Evolutionary conservation across 2,329 filamentous ascomycete genomes (phyloP), one percentile per base, ranked within the genome.

Genomic region (Diaporthe amygdali): DNA sequence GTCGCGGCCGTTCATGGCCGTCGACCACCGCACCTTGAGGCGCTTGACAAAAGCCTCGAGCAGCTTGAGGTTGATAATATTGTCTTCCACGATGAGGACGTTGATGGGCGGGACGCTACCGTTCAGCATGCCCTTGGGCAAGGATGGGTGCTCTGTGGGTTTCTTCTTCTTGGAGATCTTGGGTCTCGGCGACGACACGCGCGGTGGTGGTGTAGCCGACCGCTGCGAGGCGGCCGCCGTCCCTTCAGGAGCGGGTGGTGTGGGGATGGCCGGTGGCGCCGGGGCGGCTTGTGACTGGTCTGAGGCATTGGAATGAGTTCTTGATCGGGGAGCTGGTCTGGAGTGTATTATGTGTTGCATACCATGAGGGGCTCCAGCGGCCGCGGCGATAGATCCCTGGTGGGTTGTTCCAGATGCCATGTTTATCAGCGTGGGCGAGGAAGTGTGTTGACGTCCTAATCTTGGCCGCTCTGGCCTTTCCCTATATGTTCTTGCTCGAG

Each of bases 1-100:
- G 75, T 98, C 96, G 74, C 92, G 91, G 30, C 96, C 96, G 80
- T 98, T 97, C 88, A 97, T 94, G 46, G 96, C 96, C n/a, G 94
- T 97, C 81, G 96, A 93, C 95, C 96, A 98, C 41, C 96, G 90
- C 8, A 99, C 96, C 79, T 97, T 98, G 63, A 99, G 87, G 61
- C 95, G 89, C 83, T 98, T 97, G 87, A 98, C 96, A 78, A 99
- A 97, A 1, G 95, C 95, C 79, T 98, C 96, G 44, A 99, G 86
- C 12, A 99, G 90, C 78, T 94, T 94, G 75, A 98, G 85, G 79
- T 98, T 99, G 87, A 99, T 98, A 74, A 96, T 95, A 81, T 99
- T 99, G 84, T 99, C 96, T 84, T 99, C 96, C 17, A 99, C 96
- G 72, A 99, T 97, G 52, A 99, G 87, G 9, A 98, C 95, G 76